A percentile compares a stretch with the other conserved stretches of the same genome.
These are phyloP conservation scores for Brettanomyces sp. DNA, from an alignment of 805 yeast genomes.

Conservation along the genomic window DNA sequence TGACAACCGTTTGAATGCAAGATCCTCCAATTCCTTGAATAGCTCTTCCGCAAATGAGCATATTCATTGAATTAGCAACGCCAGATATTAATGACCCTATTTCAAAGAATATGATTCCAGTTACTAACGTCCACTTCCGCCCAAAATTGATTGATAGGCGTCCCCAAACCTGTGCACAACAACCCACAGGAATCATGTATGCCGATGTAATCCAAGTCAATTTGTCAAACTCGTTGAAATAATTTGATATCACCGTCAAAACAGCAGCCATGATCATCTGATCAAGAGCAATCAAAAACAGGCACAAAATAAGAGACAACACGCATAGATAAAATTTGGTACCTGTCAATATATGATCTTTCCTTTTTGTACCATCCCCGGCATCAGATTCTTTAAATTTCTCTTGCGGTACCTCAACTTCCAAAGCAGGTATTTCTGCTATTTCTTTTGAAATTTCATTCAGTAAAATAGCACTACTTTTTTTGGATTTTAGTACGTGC, in stretches of 20 bases:
- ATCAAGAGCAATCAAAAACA: conserved; percentile 34
- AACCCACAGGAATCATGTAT: conserved; percentile 45
- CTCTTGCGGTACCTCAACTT: neutral
- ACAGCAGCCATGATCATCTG: conserved; percentile 50
- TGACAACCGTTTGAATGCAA: conserved; percentile 51
- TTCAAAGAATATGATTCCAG: conserved; percentile 45
- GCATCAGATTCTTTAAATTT: conserved; percentile 27
- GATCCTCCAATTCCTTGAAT: conserved; percentile 71
- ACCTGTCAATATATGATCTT: conserved; percentile 19
- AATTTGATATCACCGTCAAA: conserved; percentile 36
- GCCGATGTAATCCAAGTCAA: conserved; percentile 55
- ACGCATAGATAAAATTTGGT: conserved; percentile 6
- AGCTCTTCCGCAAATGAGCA: conserved; percentile 63
- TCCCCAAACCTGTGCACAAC: conserved; percentile 49
- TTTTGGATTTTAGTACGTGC: neutral
- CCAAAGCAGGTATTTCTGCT: neutral
- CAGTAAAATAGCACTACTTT: neutral
- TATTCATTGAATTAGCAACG: conserved; percentile 40
- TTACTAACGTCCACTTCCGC: conserved; percentile 37
- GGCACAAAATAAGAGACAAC: conserved; percentile 1
- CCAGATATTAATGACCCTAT: conserved; percentile 57
- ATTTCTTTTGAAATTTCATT: neutral
- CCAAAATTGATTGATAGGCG: conserved; percentile 47
- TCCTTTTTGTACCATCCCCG: conserved; percentile 29
- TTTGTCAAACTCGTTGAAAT: conserved; percentile 26